phyloP scores from a whole-genome alignment of 2,329 filamentous ascomycete genomes.

The Aspergillus carbonarius region DNA sequence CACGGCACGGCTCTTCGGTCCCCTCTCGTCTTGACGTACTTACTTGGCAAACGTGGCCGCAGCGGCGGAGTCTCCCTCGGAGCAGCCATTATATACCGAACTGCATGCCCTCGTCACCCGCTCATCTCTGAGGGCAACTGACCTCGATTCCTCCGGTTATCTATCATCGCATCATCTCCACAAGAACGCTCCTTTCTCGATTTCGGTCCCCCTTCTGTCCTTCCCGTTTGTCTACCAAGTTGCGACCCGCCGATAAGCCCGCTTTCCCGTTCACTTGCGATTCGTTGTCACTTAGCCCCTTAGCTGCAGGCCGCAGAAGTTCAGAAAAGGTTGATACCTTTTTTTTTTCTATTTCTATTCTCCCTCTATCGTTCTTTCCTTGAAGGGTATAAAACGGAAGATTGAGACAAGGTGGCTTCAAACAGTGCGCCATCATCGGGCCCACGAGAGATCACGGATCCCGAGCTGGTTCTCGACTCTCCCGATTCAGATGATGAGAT shows the following conservation, averaged over 20 bases:
- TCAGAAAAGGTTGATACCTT: not conserved
- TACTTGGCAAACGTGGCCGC: slow-evolving; percentile 14
- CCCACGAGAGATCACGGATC: slow-evolving; percentile 26
- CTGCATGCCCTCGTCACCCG: not conserved
- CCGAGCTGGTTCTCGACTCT: slow-evolving; percentile 38
- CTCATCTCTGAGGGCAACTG: slow-evolving; percentile 1
- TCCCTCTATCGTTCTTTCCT: not conserved
- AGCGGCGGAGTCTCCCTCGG: slow-evolving; percentile 3
- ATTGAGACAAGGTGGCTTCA: slow-evolving; percentile 33
- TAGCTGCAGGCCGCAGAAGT: not conserved
- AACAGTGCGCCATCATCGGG: slow-evolving; percentile 26
- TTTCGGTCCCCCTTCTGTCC: not conserved
- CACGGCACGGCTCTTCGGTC: not conserved
- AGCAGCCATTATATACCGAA: slow-evolving; percentile 3
- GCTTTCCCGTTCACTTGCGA: not conserved
- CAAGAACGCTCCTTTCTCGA: not conserved
- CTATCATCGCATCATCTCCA: not conserved
- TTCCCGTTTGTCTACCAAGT: not conserved
- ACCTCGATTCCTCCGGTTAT: not conserved
- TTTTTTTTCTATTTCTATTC: not conserved
- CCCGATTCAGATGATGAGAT: slow-evolving; percentile 47
- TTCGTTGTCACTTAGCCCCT: not conserved
- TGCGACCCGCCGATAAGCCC: not conserved
- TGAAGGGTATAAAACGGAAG: not conserved
- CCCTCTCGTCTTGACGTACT: not conserved